Evolutionary conservation across 331 rosid species (phyloP).

Genomic region (Pyrus hybrid): DNA sequence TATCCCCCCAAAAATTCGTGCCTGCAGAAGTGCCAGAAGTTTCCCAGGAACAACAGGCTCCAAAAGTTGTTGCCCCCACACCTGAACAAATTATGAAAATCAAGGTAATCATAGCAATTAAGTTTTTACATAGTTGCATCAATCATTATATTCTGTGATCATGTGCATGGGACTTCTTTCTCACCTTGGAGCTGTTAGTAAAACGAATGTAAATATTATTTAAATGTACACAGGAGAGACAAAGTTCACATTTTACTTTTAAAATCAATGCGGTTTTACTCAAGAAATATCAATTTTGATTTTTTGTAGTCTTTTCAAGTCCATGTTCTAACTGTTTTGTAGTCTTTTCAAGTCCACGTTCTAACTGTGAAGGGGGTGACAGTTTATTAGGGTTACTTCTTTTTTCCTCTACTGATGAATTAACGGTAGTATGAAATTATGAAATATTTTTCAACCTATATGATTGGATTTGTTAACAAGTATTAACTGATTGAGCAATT

Average conservation of each 20-base stretch:
- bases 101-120: constrained; percentile 41
- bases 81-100: constrained; percentile 91
- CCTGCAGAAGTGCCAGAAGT: constrained; percentile 46
- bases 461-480: neutral
- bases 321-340: neutral
- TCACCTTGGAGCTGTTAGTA: neutral
- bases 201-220: neutral
- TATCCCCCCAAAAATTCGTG: constrained; percentile 24
- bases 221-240: neutral
- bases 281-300: neutral
- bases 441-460: neutral
- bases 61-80: constrained; percentile 68
- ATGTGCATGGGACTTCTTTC: neutral
- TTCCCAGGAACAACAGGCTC: constrained; percentile 51
- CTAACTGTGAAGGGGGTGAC: neutral
- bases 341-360: neutral
- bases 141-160: neutral
- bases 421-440: neutral
- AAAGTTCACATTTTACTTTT: neutral
- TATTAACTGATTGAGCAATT: neutral
- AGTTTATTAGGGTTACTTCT: neutral
- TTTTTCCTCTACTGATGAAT: neutral
- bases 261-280: neutral
- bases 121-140: neutral
- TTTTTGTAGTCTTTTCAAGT: neutral